Conservation (phyloP, 2,329 filamentous ascomycete species). For the Trichothecium roseum region DNA sequence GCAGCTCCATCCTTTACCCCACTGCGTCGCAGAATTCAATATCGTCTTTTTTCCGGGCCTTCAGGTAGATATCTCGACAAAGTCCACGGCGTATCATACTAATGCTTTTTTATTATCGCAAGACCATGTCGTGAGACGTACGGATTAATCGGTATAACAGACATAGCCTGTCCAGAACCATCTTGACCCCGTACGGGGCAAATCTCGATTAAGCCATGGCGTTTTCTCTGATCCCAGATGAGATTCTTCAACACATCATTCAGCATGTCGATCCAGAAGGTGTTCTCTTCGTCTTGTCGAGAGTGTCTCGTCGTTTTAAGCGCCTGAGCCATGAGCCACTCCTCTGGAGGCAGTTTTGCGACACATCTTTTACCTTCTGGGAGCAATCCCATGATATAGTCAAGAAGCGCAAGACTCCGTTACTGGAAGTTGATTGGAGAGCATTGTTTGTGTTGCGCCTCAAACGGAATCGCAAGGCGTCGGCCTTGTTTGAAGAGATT, state of each 20-base stretch:
- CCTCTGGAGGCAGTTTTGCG: slow-evolving; percentile 73
- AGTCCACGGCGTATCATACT: too few relatives aligned
- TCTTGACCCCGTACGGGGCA: too few relatives aligned
- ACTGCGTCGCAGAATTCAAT: too few relatives aligned
- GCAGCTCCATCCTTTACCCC: too few relatives aligned
- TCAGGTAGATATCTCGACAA: too few relatives aligned
- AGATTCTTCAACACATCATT: slow-evolving; percentile 75
- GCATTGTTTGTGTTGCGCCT: slow-evolving; percentile 49
- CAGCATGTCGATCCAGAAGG: slow-evolving; percentile 48
- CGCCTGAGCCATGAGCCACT: slow-evolving; percentile 59
- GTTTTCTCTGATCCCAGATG: slow-evolving; percentile 57
- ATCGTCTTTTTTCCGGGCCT: too few relatives aligned
- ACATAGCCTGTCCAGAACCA: neutral
- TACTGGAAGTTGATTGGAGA: slow-evolving; percentile 64
- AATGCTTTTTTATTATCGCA: too few relatives aligned
- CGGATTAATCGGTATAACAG: too few relatives aligned
- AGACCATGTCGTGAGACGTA: too few relatives aligned
- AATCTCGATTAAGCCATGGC: too few relatives aligned
- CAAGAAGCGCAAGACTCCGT: slow-evolving; percentile 40
- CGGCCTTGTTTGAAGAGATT: slow-evolving; percentile 53
- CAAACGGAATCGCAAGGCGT: slow-evolving; percentile 39
- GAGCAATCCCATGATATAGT: slow-evolving; percentile 50
- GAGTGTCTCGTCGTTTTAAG: slow-evolving; percentile 53
- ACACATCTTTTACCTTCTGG: slow-evolving; percentile 64
- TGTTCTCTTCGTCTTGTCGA: slow-evolving; percentile 35